Conservation (phyloP, 352 stramenopile genomes). For the Phytophthora citrophthora region DNA sequence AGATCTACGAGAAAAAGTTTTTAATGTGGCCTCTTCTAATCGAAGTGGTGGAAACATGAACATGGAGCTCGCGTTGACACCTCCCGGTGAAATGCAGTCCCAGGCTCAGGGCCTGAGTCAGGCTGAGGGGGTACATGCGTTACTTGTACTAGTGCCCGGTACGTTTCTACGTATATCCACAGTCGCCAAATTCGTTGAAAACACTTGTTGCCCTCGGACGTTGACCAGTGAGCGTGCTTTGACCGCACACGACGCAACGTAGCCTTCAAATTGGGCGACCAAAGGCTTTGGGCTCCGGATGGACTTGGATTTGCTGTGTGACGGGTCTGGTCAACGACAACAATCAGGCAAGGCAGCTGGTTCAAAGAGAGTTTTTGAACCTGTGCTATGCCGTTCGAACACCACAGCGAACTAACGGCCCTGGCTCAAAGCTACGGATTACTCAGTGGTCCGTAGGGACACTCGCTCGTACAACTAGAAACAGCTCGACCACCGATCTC, state of each 20-base stretch:
- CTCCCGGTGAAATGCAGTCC: neutral
- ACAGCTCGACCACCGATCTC: neutral
- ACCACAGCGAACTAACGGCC: constrained; percentile 19
- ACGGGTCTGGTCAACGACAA: no score
- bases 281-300: no score
- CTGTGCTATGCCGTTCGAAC: constrained; percentile 11
- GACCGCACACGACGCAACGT: neutral
- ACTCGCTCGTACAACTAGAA: neutral
- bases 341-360: neutral
- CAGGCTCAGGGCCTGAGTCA: neutral
- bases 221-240: constrained; percentile 5
- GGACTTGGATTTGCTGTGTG: no score
- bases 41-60: neutral
- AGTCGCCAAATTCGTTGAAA: constrained; percentile 20
- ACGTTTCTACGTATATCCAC: constrained; percentile 13
- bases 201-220: constrained; percentile 21
- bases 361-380: neutral
- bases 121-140: constrained; percentile 10
- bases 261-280: neutral
- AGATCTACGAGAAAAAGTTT: constrained; percentile 12
- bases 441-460: neutral
- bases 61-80: no score
- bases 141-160: neutral
- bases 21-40: constrained; percentile 5
- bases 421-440: constrained; percentile 13